A percentile compares a stretch with the other conserved stretches of the same genome.
Evolutionary conservation across 306 rosid genomes (phyloP).

Genomic region (Glycine soja): DNA sequence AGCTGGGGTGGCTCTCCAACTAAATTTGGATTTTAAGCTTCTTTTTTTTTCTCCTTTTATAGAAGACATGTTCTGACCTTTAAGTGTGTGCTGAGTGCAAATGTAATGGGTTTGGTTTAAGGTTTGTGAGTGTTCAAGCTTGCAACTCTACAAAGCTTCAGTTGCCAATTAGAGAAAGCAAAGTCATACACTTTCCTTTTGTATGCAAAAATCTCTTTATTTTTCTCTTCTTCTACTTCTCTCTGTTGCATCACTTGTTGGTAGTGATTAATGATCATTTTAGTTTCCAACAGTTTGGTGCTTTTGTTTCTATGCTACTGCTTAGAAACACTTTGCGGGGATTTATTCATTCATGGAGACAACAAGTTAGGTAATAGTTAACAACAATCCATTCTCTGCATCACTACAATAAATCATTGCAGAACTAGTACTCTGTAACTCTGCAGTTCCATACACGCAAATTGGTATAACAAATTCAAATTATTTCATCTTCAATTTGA

Average conservation of each 20-base stretch:
- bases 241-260: not conserved
- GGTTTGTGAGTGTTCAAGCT: constrained; percentile 51
- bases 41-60: constrained; percentile 2
- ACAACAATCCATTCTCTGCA: not conserved
- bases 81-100: constrained; percentile 50
- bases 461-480: constrained; percentile 37
- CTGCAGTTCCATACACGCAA: constrained; percentile 20
- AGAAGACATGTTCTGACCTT: constrained; percentile 48
- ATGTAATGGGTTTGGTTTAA: constrained; percentile 59
- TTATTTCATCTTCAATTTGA: constrained; percentile 12
- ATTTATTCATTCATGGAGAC: not conserved
- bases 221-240: constrained; percentile 20
- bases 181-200: constrained; percentile 49
- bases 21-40: constrained; percentile 49
- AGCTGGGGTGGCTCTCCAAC: constrained; percentile 57
- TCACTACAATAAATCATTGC: constrained; percentile 10
- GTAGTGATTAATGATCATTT: not conserved
- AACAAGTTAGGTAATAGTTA: constrained; percentile 3
- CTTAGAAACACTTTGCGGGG: not conserved
- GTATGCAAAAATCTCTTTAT: constrained; percentile 39
- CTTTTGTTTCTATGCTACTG: not conserved
- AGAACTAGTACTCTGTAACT: not conserved
- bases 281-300: not conserved
- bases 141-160: constrained; percentile 53
- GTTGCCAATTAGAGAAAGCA: constrained; percentile 55